Conservation (phyloP, 2,329 filamentous ascomycete genomes). For the Alternaria burnsii region DNA sequence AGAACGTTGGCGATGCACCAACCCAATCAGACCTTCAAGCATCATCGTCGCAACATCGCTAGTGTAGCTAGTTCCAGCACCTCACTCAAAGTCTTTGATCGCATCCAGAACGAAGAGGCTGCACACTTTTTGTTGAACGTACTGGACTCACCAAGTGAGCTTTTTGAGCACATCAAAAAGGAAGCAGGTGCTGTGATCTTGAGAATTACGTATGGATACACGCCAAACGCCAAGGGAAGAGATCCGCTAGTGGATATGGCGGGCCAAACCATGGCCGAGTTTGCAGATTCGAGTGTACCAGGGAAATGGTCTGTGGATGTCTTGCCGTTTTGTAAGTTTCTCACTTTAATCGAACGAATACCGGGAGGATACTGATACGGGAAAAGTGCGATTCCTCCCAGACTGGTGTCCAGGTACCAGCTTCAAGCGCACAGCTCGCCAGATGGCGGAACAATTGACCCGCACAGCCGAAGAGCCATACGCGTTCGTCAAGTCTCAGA, state of each 20-base stretch:
- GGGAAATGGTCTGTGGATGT: conserved; percentile 59
- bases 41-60: conserved; percentile 37
- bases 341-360: neutral
- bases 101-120: conserved; percentile 39
- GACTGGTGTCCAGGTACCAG: conserved; percentile 58
- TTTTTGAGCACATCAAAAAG: conserved; percentile 40
- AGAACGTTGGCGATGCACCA: conserved; percentile 31
- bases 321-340: conserved; percentile 53
- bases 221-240: conserved; percentile 47
- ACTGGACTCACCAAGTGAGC: conserved; percentile 27
- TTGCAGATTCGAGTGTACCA: conserved; percentile 53
- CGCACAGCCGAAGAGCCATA: conserved; percentile 54
- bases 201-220: conserved; percentile 54
- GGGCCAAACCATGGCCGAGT: conserved; percentile 52
- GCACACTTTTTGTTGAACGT: conserved; percentile 40
- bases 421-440: conserved; percentile 55
- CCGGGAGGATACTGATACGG: neutral
- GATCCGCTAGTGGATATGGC: conserved; percentile 58
- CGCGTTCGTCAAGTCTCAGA: conserved; percentile 54
- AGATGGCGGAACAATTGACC: conserved; percentile 45
- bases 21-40: conserved; percentile 33
- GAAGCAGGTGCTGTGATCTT: conserved; percentile 41
- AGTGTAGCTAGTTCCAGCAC: conserved; percentile 36
- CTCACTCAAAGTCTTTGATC: conserved; percentile 35
- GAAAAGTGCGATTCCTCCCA: conserved; percentile 52